A percentile compares a stretch with the other conserved stretches of the same genome.
phyloP scores from a whole-genome alignment of 2,329 filamentous ascomycete species.

The Ceratocystis eucalypticola region DNA sequence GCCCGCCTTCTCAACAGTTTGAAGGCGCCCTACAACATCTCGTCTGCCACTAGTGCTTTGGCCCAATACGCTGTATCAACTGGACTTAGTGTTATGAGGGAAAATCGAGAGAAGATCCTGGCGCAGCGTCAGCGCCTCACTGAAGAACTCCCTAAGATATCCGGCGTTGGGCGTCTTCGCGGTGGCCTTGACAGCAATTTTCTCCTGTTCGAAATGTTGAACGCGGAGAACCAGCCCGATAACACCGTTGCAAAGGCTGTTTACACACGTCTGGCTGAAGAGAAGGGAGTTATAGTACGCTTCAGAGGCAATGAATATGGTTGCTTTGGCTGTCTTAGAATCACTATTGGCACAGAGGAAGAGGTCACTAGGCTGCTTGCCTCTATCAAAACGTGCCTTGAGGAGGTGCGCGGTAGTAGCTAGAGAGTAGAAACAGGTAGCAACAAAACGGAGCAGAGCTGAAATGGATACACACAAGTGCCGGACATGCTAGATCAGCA shows the following conservation, averaged over 20 bases:
- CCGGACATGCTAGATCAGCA: too few relatives aligned
- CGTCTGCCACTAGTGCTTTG: conserved; percentile 71
- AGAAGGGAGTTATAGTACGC: conserved; percentile 77
- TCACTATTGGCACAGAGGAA: conserved; percentile 80
- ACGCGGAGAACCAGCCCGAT: conserved; percentile 57
- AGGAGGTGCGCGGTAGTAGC: conserved; percentile 28
- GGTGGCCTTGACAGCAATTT: conserved; percentile 82
- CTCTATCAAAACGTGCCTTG: conserved; percentile 44
- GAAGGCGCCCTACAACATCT: conserved; percentile 94
- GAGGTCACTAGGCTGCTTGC: conserved; percentile 70
- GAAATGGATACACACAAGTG: neutral
- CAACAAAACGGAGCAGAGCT: neutral
- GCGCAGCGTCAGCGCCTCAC: conserved; percentile 66
- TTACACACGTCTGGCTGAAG: conserved; percentile 75
- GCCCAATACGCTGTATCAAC: conserved; percentile 58
- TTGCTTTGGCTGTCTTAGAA: conserved; percentile 74
- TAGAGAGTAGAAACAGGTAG: conserved; percentile 8
- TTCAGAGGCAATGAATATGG: conserved; percentile 89
- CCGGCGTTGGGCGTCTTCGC: conserved; percentile 65
- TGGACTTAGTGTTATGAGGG: conserved; percentile 60
- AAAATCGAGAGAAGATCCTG: conserved; percentile 56
- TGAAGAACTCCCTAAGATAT: conserved; percentile 55
- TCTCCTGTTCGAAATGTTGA: conserved; percentile 74
- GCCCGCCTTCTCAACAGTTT: conserved; percentile 74
- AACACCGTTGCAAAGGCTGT: conserved; percentile 65